Conservation (phyloP, 2,329 filamentous ascomycete species). For the Paracamarosporium sp. region DNA sequence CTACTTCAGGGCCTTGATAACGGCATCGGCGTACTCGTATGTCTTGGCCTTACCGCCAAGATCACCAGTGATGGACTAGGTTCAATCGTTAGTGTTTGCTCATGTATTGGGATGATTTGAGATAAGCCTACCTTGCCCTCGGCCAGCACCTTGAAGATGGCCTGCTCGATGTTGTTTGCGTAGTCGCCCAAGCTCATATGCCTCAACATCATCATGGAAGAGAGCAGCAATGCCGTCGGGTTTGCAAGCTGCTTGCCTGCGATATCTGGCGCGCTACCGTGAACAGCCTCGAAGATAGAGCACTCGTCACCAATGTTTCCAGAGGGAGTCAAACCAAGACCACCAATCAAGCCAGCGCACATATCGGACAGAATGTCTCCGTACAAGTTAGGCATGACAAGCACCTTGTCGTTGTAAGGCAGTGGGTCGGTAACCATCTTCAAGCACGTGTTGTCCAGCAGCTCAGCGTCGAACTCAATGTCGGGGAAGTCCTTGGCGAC, state of each 20-base stretch:
- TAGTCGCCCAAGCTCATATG: conserved; percentile 93
- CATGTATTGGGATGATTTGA: not conserved
- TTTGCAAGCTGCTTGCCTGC: conserved; percentile 95
- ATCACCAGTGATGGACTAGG: conserved; percentile 85
- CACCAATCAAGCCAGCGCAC: conserved; percentile 98
- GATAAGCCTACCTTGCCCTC: conserved; percentile 79
- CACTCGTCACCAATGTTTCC: conserved; percentile 99
- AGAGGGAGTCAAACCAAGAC: conserved; percentile 94
- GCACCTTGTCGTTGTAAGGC: conserved; percentile 98
- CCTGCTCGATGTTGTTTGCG: conserved; percentile 87
- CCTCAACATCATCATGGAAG: conserved; percentile 99
- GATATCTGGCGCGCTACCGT: conserved; percentile 96
- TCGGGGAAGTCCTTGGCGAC: conserved; percentile 94
- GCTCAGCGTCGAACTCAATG: conserved; percentile 96
- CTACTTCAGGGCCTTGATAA: conserved; percentile 71
- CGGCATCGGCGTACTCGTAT: conserved; percentile 88
- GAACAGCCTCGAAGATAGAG: conserved; percentile 99
- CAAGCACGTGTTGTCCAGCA: conserved; percentile 98
- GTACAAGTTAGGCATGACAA: conserved; percentile 98
- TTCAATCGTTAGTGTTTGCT: conserved; percentile 19
- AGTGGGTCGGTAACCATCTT: conserved; percentile 97
- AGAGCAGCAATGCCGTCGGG: conserved; percentile 93
- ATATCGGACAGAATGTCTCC: conserved; percentile 99
- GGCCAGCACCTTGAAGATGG: conserved; percentile 91
- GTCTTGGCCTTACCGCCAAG: conserved; percentile 97